Evolutionary conservation across 148 eudicot species (phyloP).

Genomic region (Rhododendron molle): DNA sequence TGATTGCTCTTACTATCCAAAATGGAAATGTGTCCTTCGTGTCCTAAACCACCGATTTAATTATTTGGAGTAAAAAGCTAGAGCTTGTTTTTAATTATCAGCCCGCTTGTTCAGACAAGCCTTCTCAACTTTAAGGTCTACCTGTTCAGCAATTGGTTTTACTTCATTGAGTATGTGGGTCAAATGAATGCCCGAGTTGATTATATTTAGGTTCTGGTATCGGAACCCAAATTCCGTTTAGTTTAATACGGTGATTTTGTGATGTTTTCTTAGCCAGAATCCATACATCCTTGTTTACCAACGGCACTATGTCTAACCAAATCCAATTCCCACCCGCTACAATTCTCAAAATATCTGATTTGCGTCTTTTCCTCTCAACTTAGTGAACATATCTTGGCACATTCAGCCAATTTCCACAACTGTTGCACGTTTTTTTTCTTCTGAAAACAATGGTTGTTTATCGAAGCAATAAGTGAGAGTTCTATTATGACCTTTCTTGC

Average conservation of each 20-base stretch:
- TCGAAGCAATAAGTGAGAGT: not conserved
- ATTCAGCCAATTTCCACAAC: not conserved
- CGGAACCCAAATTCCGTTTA: not conserved
- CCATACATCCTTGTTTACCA: not conserved
- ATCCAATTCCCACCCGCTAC: not conserved
- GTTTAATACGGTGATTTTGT: not conserved
- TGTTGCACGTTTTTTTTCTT: not conserved
- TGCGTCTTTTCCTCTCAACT: not conserved
- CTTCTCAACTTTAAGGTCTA: not conserved
- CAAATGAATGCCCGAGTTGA: not conserved
- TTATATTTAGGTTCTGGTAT: not conserved
- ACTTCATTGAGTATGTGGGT: not conserved
- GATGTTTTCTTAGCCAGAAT: not conserved
- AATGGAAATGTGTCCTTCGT: not conserved
- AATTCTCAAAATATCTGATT: not conserved
- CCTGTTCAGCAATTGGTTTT: not conserved
- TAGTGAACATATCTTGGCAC: not conserved
- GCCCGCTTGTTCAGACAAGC: not conserved
- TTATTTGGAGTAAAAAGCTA: not conserved
- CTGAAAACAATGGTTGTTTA: not conserved
- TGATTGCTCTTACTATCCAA: not conserved
- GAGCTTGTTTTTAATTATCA: not conserved
- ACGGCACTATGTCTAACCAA: not conserved
- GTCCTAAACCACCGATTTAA: not conserved
- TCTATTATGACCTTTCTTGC: constrained; percentile 13